Evolutionary conservation across 2,329 filamentous ascomycete genomes (phyloP), one percentile per base, ranked within the genome.

Genomic region (Lasiodiplodia citricola): DNA sequence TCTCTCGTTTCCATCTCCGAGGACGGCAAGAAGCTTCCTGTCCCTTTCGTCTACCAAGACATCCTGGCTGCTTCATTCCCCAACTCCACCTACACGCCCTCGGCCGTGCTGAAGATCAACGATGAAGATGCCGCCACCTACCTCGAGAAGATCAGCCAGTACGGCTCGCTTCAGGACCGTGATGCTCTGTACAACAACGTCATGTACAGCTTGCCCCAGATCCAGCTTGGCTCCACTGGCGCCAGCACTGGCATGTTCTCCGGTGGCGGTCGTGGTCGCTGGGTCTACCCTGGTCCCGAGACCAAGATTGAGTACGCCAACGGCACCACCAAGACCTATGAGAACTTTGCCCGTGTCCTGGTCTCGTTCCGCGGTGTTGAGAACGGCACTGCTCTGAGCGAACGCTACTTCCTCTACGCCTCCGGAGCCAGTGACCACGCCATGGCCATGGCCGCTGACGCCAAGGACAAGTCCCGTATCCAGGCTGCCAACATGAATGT

Each of bases 1-100:
- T 79, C 82, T 63, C 73, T 91, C 0, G 87, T 90, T 0, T 90
- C 88, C 0, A 83, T 90, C 8, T 91, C 88, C 2, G 72, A 79
- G 3, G 88, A 91, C 74, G 87, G 87, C 14, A 75, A 80, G 31
- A 80, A 83, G 54, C 74, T 88, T 13, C 89, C 89, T 0, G 82
- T 87, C 69, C 80, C 89, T 2, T 90, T 87, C 70, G 81, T 85
- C 23, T 85, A 84, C 68, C 76, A 80, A 14, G 84, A 87, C 70
- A 76, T 86, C 0, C 74, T 84, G 55, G 75, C 79, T 23, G 77
- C 80, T 31, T 79, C 77, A 7, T 76, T 82, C 67, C 74, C 79
- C 67, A 80, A 83, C 71, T 69, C 77, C 14, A 75, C 81, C 60
- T 81, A 81, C 70, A 76, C 75, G 6, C 81, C 86, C 2, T 86